Conservation (phyloP, 2,329 filamentous ascomycete species). For the Fusarium sp. region DNA sequence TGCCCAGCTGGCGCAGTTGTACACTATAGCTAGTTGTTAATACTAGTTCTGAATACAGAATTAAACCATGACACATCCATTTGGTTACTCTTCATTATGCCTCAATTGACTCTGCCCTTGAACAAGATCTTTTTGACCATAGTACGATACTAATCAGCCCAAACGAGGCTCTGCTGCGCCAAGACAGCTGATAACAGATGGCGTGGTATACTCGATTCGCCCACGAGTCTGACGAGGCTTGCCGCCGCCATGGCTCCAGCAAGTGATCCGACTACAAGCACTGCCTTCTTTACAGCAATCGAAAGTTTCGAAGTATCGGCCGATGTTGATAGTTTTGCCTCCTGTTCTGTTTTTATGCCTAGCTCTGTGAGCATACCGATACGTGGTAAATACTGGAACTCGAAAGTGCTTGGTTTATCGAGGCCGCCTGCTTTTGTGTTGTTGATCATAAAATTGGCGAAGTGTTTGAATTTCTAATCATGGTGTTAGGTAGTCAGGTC, state of each 20-base stretch:
- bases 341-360: conserved; percentile 39
- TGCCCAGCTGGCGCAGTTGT: conserved; percentile 18
- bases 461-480: conserved; percentile 43
- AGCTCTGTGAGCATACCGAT: conserved; percentile 51
- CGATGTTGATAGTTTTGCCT: neutral
- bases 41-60: conserved; percentile 22
- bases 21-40: conserved; percentile 28
- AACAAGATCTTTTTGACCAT: neutral
- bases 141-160: conserved; percentile 9
- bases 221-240: conserved; percentile 30
- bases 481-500: conserved; percentile 24
- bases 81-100: neutral
- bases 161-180: conserved; percentile 37
- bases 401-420: conserved; percentile 71
- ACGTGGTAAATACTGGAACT: conserved; percentile 75
- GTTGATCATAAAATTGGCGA: conserved; percentile 64
- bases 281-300: conserved; percentile 28
- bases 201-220: conserved; percentile 31
- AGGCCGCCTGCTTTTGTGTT: conserved; percentile 71
- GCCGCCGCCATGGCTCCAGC: conserved; percentile 28
- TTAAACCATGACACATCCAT: neutral
- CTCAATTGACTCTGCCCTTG: neutral
- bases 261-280: conserved; percentile 30
- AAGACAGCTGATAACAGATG: conserved; percentile 35
- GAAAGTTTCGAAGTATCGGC: conserved; percentile 8